Base-by-base conservation (phyloP, 257 asterid species). In the Solanum piurae region DNA sequence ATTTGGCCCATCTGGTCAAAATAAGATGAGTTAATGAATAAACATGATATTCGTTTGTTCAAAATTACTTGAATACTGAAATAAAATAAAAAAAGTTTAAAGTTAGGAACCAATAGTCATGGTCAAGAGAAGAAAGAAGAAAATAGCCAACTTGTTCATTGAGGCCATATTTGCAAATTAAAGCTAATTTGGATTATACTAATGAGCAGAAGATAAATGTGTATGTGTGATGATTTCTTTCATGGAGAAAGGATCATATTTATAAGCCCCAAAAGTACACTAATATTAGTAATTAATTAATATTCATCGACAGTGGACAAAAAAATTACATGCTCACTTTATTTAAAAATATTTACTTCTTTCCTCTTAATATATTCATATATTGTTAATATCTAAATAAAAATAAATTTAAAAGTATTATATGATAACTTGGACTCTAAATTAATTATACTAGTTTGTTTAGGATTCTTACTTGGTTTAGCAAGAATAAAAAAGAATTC, bases 221-320 rank as follows among this genome's bases (percentile, higher is more conserved):
- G 73, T 66, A 4, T n/a, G 33, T 64, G 72, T 64, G 72, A 9
- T 29, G 23, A 29, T 68, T 68, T 68, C 23, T 68, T 27, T 27
- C 37, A 68, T 13, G 75, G 21, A 68, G 21, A 27, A 58, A 68
- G 38, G 62, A 18, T 52, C 62, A 16, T 52, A 52, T 52, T 18
- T 52, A 52, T 52, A 52, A 52, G 1, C 10, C 34, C 18, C 62
- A 5, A 25, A 44, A 8, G 72, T 64, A 64, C 33, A 0, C 0
- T 52, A 18, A 0, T 52, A 52, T 52, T 52, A 29, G 31, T 29
- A 66, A 66, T 66, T 25, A 66, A 66, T 0, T 25, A 25, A 52
- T 52, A 52, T 16, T 0, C 4, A 52, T 4, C 0, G 1, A 52
- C 0, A 0, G 1, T 52, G n/a, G 9, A 16, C 9, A 52, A 52